These are phyloP conservation scores for Wickerhamiella cacticola DNA, from an alignment of 805 yeast species.

Conservation along the genomic window DNA sequence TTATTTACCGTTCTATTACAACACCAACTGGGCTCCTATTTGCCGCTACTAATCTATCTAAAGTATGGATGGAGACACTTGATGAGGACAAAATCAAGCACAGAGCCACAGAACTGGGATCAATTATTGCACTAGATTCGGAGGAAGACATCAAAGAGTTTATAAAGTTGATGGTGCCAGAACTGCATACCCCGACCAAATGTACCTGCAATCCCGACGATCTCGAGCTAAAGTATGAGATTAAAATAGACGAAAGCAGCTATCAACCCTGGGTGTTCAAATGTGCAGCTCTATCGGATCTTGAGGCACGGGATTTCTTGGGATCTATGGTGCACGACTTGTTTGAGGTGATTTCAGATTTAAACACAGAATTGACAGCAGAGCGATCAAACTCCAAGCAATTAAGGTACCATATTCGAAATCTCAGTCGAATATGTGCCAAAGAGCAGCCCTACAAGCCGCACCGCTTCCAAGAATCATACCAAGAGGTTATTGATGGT, in stretches of 20 bases:
- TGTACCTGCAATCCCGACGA: neutral
- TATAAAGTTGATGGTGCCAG: neutral
- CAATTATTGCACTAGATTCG: neutral
- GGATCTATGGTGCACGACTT: neutral
- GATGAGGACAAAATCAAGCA: neutral
- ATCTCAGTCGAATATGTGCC: neutral
- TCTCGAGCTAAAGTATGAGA: neutral
- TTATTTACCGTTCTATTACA: neutral
- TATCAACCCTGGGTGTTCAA: neutral
- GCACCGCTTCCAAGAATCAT: slow-evolving; percentile 5
- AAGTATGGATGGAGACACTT: slow-evolving; percentile 4
- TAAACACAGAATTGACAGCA: neutral
- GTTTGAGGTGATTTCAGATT: neutral
- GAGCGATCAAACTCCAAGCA: neutral
- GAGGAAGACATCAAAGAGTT: neutral
- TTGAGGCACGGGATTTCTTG: neutral
- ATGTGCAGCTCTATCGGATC: neutral
- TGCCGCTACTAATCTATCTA: neutral
- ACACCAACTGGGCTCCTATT: neutral
- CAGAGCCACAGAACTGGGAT: neutral
- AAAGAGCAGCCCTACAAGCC: slow-evolving; percentile 5
- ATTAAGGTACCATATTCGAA: neutral
- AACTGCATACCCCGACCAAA: neutral
- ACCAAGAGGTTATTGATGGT: neutral
- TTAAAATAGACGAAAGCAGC: neutral